These are phyloP conservation scores for Daldinia grandis DNA, from an alignment of 495 filamentous ascomycete species.

Conservation along the genomic window DNA sequence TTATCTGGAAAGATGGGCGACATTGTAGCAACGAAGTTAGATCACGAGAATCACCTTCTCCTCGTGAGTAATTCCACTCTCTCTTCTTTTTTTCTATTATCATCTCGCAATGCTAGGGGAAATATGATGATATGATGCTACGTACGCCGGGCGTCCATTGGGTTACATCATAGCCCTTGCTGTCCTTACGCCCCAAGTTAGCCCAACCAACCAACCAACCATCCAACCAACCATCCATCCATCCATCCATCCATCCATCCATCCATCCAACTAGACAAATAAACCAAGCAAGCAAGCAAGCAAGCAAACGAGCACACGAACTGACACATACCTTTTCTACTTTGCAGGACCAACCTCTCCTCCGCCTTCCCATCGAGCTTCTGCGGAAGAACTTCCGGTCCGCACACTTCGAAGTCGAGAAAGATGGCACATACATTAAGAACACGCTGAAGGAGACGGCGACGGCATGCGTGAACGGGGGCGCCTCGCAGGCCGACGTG, in stretches of 20 bases:
- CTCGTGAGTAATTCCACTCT: conserved; percentile 48
- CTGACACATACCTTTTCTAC: not conserved
- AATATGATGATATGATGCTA: not conserved
- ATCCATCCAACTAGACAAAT: no score
- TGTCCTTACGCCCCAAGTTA: not conserved
- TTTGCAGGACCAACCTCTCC: conserved; percentile 88
- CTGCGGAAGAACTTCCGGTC: conserved; percentile 92
- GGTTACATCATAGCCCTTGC: conserved; percentile 2
- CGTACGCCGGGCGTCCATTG: not conserved
- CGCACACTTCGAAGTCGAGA: conserved; percentile 82
- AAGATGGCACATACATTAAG: conserved; percentile 74
- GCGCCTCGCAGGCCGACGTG: conserved; percentile 69
- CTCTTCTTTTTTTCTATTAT: not conserved
- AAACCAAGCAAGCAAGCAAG: not conserved
- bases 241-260: not conserved
- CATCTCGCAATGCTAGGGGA: not conserved
- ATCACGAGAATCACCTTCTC: conserved; percentile 59
- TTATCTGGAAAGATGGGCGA: conserved; percentile 52
- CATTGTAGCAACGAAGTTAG: conserved; percentile 53
- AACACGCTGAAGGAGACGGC: conserved; percentile 73
- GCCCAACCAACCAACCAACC: not conserved
- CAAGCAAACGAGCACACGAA: not conserved
- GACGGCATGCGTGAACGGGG: conserved; percentile 68
- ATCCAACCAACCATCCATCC: not conserved
- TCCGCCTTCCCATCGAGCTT: conserved; percentile 89